Evolutionary conservation across 371 early-diverging fungal genomes (phyloP).

Genomic region (Blakeslea trispora): DNA sequence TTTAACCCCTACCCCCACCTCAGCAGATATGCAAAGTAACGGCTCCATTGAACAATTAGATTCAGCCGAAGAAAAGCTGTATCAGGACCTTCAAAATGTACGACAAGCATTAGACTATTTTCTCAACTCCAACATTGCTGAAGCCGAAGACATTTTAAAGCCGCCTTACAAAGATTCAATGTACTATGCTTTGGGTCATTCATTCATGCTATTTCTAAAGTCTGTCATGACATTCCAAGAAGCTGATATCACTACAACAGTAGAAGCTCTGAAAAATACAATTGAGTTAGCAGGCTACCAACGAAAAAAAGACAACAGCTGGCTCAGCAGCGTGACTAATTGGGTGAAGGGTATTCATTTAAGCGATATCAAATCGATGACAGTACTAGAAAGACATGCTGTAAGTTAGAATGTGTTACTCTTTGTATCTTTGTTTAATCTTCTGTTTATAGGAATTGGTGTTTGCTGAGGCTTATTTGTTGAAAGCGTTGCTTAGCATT

Average conservation of each 20-base stretch:
- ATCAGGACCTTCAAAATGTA: conserved; percentile 52
- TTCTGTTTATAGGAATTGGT: conserved; percentile 59
- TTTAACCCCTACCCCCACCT: background rate
- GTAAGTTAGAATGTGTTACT: conserved; percentile 20
- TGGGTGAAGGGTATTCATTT: conserved; percentile 43
- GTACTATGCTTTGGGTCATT: conserved; percentile 70
- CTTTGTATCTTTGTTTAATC: background rate
- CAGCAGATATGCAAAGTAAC: background rate
- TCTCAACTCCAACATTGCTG: conserved; percentile 63
- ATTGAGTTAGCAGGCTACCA: conserved; percentile 51
- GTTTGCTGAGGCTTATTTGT: conserved; percentile 68
- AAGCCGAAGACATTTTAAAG: conserved; percentile 60
- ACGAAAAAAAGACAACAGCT: conserved; percentile 51
- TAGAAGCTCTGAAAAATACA: conserved; percentile 59
- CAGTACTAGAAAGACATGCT: conserved; percentile 67
- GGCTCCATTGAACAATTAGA: background rate
- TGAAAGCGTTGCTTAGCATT: conserved; percentile 69
- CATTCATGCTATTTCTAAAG: conserved; percentile 64
- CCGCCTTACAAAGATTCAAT: conserved; percentile 51
- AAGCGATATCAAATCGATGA: conserved; percentile 61
- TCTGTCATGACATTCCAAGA: conserved; percentile 76
- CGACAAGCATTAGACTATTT: conserved; percentile 64
- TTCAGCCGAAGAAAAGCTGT: conserved; percentile 10
- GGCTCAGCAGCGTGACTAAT: conserved; percentile 37
- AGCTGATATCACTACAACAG: conserved; percentile 59